Base-by-base conservation (phyloP, 352 stramenopile species). In the Pythium periplocum region DNA sequence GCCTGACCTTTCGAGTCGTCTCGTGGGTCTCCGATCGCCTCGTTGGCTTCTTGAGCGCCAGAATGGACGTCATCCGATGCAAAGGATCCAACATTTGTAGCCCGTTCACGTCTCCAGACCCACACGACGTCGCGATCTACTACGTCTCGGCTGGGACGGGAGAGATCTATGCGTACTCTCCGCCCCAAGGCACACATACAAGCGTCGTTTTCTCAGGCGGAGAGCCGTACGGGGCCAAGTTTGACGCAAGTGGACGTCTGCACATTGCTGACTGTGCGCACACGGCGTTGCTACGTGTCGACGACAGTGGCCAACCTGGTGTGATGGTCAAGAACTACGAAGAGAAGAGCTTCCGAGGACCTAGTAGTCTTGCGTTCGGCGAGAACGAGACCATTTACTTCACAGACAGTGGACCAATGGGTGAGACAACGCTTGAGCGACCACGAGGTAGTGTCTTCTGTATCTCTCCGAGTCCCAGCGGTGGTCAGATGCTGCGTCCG, bases 261-360 rank as follows among this genome's bases (percentile, higher is more conserved):
- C 80, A 91, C 55, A 45, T 93, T 10, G 74, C 80, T 0, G 86
- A 95, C 67, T 78, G 69, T 11, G 86, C 75, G 0, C 82, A 93
- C 50, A 78, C 62, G 1, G 86, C 83, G 4, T 71, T 95, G 17
- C 62, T 93, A 1, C 74, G 81, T 2, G 75, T 86, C 33, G 80
- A 93, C 53, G 64, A 84, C 34, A 51, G 54, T 1, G 63, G 62
- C 2, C 78, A 92, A 39, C 78, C 77, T 3, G 75, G 75, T 39
- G 71, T 90, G 53, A 78, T 94, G 65, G 86, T 93, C 50, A 88
- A 81, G 48, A 66, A 73, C 7, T 96, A 96, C 63, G 86, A 96
- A 48, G 86, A 90, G 39, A 73, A 84, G 34, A 51, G 75, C 2
- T 87, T 96, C 50, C 73, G 69, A 11, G 83, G 83, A 0, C 83